phyloP scores from a whole-genome alignment of 2,329 filamentous ascomycete species.

The Penicillium janthinellum region DNA sequence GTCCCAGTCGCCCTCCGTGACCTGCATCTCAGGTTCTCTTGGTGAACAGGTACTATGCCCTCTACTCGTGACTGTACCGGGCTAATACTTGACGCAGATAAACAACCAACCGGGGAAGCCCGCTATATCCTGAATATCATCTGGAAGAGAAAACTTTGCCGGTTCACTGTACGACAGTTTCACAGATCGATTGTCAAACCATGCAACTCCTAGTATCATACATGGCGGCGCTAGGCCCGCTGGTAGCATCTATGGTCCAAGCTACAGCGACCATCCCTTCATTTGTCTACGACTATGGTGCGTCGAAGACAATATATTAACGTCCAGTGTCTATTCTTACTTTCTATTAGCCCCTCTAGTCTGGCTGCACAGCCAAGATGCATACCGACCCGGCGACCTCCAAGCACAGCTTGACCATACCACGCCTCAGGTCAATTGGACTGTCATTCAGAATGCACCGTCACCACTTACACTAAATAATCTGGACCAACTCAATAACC shows the following conservation, averaged over 20 bases:
- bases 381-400: conserved; percentile 55
- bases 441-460: conserved; percentile 39
- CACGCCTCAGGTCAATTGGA: conserved; percentile 48
- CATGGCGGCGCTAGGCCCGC: conserved; percentile 10
- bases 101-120: neutral
- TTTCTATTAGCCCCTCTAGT: conserved; percentile 50
- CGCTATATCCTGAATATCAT: neutral
- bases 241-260: neutral
- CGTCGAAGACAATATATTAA: neutral
- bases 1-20: neutral
- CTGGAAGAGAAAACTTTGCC: neutral
- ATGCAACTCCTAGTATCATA: conserved; percentile 1
- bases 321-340: conserved; percentile 6
- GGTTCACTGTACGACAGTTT: neutral
- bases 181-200: neutral
- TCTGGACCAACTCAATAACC: conserved; percentile 50
- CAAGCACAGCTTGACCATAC: conserved; percentile 51
- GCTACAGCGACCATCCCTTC: conserved; percentile 37
- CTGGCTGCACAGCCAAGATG: conserved; percentile 53
- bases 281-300: conserved; percentile 52
- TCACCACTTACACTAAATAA: conserved; percentile 51
- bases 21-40: neutral
- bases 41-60: neutral
- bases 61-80: conserved; percentile 8
- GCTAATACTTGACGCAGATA: conserved; percentile 8